Percentiles rank a stretch among this genome's conserved stretches.
These are phyloP conservation scores for Aplosporella prunicola DNA, from an alignment of 2,329 filamentous ascomycete genomes.

Conservation along the genomic window DNA sequence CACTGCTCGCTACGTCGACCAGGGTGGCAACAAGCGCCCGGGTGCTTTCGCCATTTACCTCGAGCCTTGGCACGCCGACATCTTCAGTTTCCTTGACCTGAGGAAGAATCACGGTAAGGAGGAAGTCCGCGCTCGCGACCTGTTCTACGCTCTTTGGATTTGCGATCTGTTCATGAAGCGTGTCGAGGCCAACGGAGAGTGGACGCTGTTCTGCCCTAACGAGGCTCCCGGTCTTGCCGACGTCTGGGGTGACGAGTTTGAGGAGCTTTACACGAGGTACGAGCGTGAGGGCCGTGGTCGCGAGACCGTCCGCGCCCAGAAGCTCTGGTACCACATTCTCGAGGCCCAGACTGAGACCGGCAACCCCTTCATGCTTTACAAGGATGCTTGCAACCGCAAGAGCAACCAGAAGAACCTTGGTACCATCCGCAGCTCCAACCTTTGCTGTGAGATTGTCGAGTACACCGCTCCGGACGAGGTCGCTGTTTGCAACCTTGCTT, in stretches of 20 bases:
- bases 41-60: conserved; percentile 98
- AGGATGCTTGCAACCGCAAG: conserved; percentile 96
- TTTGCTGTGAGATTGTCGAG: conserved; percentile 98
- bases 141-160: conserved; percentile 98
- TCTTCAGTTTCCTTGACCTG: conserved; percentile 94
- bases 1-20: conserved; percentile 95
- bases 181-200: conserved; percentile 90
- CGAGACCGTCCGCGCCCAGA: conserved; percentile 90
- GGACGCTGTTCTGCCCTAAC: conserved; percentile 97
- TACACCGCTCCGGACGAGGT: conserved; percentile 97
- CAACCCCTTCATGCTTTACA: conserved; percentile 99
- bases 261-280: conserved; percentile 87
- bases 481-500: conserved; percentile 95
- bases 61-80: conserved; percentile 96
- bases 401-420: conserved; percentile 99
- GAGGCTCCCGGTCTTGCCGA: conserved; percentile 92
- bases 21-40: conserved; percentile 97
- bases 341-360: conserved; percentile 98
- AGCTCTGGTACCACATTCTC: conserved; percentile 97
- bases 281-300: conserved; percentile 81
- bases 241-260: conserved; percentile 95
- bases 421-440: conserved; percentile 95
- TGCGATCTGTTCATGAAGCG: conserved; percentile 99
- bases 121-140: conserved; percentile 88
- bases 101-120: conserved; percentile 99